phyloP scores from a whole-genome alignment of 495 filamentous ascomycete genomes.

The Venustampulla echinocandica region DNA sequence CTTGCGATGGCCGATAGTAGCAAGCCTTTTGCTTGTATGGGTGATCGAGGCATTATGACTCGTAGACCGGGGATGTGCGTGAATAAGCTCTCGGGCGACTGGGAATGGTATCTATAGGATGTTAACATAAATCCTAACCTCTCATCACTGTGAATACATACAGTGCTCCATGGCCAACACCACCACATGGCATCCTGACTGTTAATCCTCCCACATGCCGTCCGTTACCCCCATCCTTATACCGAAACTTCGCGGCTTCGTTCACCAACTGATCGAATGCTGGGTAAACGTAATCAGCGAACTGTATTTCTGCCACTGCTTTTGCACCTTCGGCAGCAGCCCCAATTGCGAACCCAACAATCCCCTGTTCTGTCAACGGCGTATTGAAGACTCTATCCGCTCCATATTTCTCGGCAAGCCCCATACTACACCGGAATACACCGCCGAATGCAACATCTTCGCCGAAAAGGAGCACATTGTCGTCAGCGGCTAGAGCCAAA shows the following conservation, averaged over 20 bases:
- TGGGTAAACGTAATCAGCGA: conserved; percentile 95
- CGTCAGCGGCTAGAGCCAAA: conserved; percentile 72
- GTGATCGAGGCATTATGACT: conserved; percentile 85
- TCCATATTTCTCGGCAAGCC: conserved; percentile 78
- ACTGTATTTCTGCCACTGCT: conserved; percentile 93
- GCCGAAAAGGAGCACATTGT: conserved; percentile 83
- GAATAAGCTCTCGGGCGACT: conserved; percentile 88
- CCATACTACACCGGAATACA: conserved; percentile 92
- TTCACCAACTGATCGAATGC: conserved; percentile 98
- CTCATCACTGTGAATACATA: conserved; percentile 31
- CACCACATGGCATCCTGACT: conserved; percentile 88
- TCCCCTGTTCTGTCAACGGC: conserved; percentile 87
- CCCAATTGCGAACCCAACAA: conserved; percentile 89
- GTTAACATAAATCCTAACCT: conserved; percentile 3
- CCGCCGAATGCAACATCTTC: conserved; percentile 97
- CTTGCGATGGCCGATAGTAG: conserved; percentile 71
- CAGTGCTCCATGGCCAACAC: conserved; percentile 91
- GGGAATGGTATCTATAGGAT: conserved; percentile 67
- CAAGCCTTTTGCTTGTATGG: conserved; percentile 86
- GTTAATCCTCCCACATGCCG: conserved; percentile 70
- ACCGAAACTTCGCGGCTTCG: conserved; percentile 89
- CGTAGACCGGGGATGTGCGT: conserved; percentile 84
- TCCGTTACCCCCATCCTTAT: conserved; percentile 67
- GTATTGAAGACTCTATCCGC: conserved; percentile 93
- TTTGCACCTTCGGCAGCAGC: conserved; percentile 86